phyloP scores from a whole-genome alignment of 2,329 filamentous ascomycete species.

The Colletotrichum sublineola region DNA sequence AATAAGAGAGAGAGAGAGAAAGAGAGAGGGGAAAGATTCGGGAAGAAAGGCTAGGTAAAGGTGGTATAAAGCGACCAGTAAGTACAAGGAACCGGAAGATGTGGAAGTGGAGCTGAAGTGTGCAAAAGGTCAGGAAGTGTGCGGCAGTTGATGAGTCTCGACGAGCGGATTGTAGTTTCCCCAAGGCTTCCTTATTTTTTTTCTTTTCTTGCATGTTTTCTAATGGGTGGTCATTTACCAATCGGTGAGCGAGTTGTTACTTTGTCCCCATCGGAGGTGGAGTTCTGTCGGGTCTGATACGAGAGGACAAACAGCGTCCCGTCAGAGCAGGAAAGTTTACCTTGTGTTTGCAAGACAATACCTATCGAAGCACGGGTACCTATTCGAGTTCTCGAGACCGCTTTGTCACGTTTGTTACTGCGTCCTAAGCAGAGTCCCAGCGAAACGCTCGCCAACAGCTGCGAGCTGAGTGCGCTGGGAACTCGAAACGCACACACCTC shows the following conservation, averaged over 20 bases:
- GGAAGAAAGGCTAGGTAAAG: slow-evolving; percentile 24
- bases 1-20: not conserved
- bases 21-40: not conserved
- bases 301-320: slow-evolving; percentile 7
- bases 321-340: slow-evolving; percentile 19
- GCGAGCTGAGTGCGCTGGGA: not conserved
- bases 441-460: not conserved
- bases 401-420: slow-evolving; percentile 14
- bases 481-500: slow-evolving; percentile 25
- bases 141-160: not conserved
- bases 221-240: no score
- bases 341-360: slow-evolving; percentile 11
- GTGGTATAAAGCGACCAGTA: slow-evolving; percentile 5
- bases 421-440: not conserved
- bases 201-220: not conserved
- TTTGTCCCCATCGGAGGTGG: slow-evolving; percentile 7
- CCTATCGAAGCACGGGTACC: slow-evolving; percentile 13
- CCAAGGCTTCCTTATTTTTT: not conserved
- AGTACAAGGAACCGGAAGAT: slow-evolving; percentile 11
- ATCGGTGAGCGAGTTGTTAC: not conserved
- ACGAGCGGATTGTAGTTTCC: not conserved
- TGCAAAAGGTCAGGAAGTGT: not conserved
- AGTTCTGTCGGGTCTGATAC: slow-evolving; percentile 5
- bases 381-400: not conserved
- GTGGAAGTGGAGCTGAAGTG: slow-evolving; percentile 7